A percentile compares a stretch with the other conserved stretches of the same genome.
Conservation (phyloP, 345 rosid genomes). For the Hirschfeldia incana region DNA sequence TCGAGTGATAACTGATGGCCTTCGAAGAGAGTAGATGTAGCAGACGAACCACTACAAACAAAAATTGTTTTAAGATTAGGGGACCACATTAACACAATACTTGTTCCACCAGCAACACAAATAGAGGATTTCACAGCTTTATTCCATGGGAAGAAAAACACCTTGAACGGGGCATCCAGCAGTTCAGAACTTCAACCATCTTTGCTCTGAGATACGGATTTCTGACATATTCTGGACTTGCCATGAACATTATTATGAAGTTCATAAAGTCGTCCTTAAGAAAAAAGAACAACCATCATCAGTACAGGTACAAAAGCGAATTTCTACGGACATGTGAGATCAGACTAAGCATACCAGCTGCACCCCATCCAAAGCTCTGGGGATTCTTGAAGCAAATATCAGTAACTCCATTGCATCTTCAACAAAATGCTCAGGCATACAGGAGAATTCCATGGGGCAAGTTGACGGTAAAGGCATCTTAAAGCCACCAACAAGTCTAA, state of each 20-base stretch:
- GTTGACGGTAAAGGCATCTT: conserved; percentile 83
- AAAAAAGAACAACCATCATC: conserved; percentile 19
- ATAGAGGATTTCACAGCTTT: not conserved
- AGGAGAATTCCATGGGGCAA: conserved; percentile 92
- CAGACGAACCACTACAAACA: conserved; percentile 76
- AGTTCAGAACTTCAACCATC: conserved; percentile 98
- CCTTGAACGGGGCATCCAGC: conserved; percentile 99
- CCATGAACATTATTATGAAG: conserved; percentile 98
- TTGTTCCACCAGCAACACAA: conserved; percentile 17
- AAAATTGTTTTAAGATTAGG: not conserved
- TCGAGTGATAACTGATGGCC: conserved; percentile 92
- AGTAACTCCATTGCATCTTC: conserved; percentile 98
- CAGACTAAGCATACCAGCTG: conserved; percentile 55
- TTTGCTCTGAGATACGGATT: conserved; percentile 97
- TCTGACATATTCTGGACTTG: conserved; percentile 77
- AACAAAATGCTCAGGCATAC: conserved; percentile 97
- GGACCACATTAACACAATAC: not conserved
- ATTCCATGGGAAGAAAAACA: conserved; percentile 31
- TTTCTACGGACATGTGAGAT: conserved; percentile 2
- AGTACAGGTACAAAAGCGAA: not conserved
- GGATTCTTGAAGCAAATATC: conserved; percentile 88
- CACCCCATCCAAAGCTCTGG: conserved; percentile 87
- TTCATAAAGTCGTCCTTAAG: conserved; percentile 97
- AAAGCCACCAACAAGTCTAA: conserved; percentile 88
- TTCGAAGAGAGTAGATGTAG: conserved; percentile 78